Evolutionary conservation across 352 stramenopile genomes (phyloP).

Genomic region (Pythium oligandrum): DNA sequence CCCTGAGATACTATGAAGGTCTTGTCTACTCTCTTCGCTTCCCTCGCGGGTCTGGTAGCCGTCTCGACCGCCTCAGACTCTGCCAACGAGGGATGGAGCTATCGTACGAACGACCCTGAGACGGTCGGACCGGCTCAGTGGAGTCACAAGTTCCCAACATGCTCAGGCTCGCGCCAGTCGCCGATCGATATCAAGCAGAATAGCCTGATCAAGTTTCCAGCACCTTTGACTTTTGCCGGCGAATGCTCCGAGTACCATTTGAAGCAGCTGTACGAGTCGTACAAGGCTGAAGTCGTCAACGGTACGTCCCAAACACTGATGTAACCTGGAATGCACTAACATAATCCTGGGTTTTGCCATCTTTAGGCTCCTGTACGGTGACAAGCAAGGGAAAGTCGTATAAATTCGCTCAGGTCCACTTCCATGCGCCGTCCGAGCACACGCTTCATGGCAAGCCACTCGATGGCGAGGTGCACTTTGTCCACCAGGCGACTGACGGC

Average conservation of each 20-base stretch:
- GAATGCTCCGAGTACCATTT: slow-evolving; percentile 26
- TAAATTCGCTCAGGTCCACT: slow-evolving; percentile 36
- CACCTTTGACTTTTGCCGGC: slow-evolving; percentile 26
- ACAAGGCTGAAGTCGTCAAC: slow-evolving; percentile 21
- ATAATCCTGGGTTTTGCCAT: too few species aligned
- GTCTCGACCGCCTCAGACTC: slow-evolving; percentile 1
- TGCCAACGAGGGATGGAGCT: slow-evolving; percentile 10
- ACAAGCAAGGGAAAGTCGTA: slow-evolving; percentile 7
- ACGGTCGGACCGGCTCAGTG: slow-evolving; percentile 17
- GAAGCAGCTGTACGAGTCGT: slow-evolving; percentile 23
- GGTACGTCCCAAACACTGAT: slow-evolving; percentile 9
- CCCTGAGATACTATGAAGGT: neutral
- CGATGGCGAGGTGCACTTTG: slow-evolving; percentile 37
- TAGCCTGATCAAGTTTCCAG: neutral
- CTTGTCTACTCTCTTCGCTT: slow-evolving; percentile 4
- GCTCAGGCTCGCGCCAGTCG: slow-evolving; percentile 27
- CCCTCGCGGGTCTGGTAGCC: neutral
- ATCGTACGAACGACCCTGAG: slow-evolving; percentile 14
- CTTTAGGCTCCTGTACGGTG: neutral
- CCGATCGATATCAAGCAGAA: slow-evolving; percentile 19
- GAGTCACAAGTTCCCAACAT: slow-evolving; percentile 10
- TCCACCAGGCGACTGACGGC: slow-evolving; percentile 23
- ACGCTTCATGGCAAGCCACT: slow-evolving; percentile 28
- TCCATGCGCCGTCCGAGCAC: slow-evolving; percentile 42
- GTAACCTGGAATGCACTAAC: too few species aligned